Conservation (phyloP, 2,329 filamentous ascomycete species). For the Pyricularia grisea region DNA sequence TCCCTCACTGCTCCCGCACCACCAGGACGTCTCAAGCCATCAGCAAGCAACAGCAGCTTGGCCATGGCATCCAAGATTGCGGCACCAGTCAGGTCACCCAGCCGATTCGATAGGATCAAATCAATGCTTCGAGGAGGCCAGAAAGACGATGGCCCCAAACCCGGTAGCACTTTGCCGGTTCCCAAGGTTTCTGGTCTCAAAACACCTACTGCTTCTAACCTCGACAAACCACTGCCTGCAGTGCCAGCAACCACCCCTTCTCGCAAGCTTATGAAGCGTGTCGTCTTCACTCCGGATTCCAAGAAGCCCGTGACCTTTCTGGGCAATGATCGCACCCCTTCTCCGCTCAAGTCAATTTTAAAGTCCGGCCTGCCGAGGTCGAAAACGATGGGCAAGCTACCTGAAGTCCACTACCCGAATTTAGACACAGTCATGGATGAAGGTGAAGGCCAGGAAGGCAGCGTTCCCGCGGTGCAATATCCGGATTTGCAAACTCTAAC, state of each 20-base stretch:
- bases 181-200: conserved; percentile 24
- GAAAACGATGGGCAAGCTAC: conserved; percentile 22
- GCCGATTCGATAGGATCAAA: conserved; percentile 45
- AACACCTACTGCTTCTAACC: conserved; percentile 33
- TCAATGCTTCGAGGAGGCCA: conserved; percentile 43
- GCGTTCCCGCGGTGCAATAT: conserved; percentile 31
- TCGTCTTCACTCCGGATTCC: conserved; percentile 69
- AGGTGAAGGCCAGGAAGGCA: conserved; percentile 15
- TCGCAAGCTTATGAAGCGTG: conserved; percentile 58
- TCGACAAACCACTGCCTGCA: conserved; percentile 43
- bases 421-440: conserved; percentile 19
- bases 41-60: conserved; percentile 39
- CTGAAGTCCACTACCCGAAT: conserved; percentile 18
- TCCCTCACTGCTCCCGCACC: conserved; percentile 24
- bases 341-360: conserved; percentile 41
- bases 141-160: conserved; percentile 23
- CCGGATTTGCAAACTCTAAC: conserved; percentile 36
- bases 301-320: conserved; percentile 29
- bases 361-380: conserved; percentile 38
- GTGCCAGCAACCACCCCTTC: conserved; percentile 56
- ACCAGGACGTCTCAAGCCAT: conserved; percentile 41
- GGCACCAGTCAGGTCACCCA: conserved; percentile 31
- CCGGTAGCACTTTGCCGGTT: conserved; percentile 38
- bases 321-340: conserved; percentile 41
- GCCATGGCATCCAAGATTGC: conserved; percentile 20